A percentile compares a stretch with the other conserved stretches of the same genome.
These are phyloP conservation scores for Monilinia aucupariae DNA, from an alignment of 2,329 filamentous ascomycete genomes.

Conservation along the genomic window DNA sequence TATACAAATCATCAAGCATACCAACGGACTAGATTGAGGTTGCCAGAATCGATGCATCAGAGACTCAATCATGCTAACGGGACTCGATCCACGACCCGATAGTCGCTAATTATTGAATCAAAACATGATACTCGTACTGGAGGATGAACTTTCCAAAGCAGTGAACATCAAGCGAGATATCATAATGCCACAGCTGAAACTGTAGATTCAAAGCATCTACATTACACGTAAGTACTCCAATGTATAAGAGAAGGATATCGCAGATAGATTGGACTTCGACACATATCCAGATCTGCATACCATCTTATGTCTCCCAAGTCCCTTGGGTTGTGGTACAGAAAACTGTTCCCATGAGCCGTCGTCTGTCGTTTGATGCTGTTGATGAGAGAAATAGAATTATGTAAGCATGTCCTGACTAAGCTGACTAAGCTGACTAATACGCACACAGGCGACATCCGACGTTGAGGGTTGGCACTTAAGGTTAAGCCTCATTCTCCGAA, in stretches of 20 bases:
- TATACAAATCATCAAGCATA: background rate
- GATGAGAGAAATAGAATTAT: background rate
- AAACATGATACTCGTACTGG: background rate
- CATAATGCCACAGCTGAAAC: background rate
- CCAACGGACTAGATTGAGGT: background rate
- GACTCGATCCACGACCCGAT: background rate
- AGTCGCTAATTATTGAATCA: background rate
- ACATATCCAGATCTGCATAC: background rate
- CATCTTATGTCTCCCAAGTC: background rate
- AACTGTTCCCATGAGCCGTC: background rate
- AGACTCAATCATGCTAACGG: background rate
- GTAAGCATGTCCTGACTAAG: background rate
- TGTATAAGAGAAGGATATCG: background rate
- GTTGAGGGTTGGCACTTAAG: constrained; percentile 1
- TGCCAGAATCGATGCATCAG: background rate
- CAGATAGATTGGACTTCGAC: background rate
- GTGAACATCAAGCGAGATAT: background rate
- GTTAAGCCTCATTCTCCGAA: background rate
- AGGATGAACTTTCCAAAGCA: background rate
- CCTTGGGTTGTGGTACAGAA: background rate
- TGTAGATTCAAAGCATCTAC: background rate
- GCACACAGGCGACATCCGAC: constrained; percentile 5
- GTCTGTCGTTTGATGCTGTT: too few species aligned
- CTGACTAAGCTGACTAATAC: too few species aligned
- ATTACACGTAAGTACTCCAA: too few species aligned